Evolutionary conservation across 1,284 basidiomycete species (phyloP), one percentile per base, ranked within the genome.

Genomic region (Leucoagaricus sp.): DNA sequence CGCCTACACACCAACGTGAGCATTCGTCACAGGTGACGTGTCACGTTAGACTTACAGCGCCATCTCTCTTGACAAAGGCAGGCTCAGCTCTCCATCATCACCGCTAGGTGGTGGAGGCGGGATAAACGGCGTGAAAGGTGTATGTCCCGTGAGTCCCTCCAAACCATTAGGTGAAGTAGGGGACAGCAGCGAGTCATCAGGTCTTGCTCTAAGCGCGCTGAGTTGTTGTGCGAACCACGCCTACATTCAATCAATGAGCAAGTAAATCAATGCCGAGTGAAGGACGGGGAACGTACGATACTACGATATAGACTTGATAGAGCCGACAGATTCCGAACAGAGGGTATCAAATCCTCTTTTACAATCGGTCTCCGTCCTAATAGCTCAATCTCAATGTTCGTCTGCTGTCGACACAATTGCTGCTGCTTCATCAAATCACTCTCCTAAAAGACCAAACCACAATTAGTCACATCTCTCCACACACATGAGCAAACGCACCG

Each of bases 31-130:
- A 48, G 26, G 31, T 10, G 50, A 51, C 51, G 26, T 25, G 21
- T 12, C 55, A 53, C 31, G 57, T 10, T 54, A 25, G 13, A 79
- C 92, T 63, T 63, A 94, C 93, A 94, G 69, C 5, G 87, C 80
- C 94, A 96, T 96, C 58, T 94, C 94, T 41, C 77, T 78, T 0
- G 93, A 94, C 34, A 97, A 75, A 1, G 93, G 92, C 15, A 97
- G 77, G 50, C 76, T 79, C 29, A 94, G 75, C 33, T 79, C 75
- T 23, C 84, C 81, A 25, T 75, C 69, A 2, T 75, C 64, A 10
- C 70, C 60, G 12, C 71, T 59, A 4, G 76, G 65, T 3, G 72
- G 66, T 53, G 81, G 61, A 4, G 71, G 60, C 7, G 80, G 79
- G 17, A 82, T 69, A 50, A 73, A 74, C 6, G 81, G 76, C 4